phyloP scores from a whole-genome alignment of 192 early-diverging fungal species.

The Coemansia sp. region DNA sequence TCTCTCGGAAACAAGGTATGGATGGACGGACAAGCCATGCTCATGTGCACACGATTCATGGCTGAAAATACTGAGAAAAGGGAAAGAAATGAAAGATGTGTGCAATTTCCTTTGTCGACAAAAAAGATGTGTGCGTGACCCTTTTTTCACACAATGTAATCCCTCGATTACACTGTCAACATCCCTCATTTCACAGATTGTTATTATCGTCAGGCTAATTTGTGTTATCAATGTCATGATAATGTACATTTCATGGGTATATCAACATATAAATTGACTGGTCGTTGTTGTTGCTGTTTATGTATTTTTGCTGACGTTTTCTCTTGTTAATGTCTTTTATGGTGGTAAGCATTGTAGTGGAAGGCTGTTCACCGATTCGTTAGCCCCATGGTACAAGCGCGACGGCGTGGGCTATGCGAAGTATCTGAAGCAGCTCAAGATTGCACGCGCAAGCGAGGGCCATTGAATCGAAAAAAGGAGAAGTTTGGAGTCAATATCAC shows the following conservation, averaged over 20 bases:
- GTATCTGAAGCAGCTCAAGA: conserved; percentile 44
- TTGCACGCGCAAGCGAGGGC: conserved; percentile 39
- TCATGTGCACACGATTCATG: neutral
- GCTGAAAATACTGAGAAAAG: neutral
- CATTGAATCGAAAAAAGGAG: conserved; percentile 1
- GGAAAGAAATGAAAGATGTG: neutral
- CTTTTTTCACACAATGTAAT: neutral
- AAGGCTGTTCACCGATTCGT: conserved; percentile 41
- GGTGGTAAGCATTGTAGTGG: conserved; percentile 28
- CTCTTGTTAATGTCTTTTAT: neutral
- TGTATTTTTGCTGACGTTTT: neutral
- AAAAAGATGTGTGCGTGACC: neutral
- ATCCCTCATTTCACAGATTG: neutral
- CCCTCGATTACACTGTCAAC: neutral
- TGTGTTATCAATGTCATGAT: neutral
- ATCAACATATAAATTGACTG: neutral
- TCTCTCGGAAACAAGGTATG: conserved; percentile 40
- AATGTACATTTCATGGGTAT: neutral
- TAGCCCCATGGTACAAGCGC: conserved; percentile 48
- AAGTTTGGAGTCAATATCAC: neutral
- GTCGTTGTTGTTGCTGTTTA: neutral
- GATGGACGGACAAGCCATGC: neutral
- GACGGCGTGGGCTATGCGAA: conserved; percentile 40
- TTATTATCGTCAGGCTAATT: neutral
- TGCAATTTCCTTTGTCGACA: conserved; percentile 1